Evolutionary conservation across 2,329 filamentous ascomycete genomes (phyloP).

Genomic region (Tolypocladium inflatum): DNA sequence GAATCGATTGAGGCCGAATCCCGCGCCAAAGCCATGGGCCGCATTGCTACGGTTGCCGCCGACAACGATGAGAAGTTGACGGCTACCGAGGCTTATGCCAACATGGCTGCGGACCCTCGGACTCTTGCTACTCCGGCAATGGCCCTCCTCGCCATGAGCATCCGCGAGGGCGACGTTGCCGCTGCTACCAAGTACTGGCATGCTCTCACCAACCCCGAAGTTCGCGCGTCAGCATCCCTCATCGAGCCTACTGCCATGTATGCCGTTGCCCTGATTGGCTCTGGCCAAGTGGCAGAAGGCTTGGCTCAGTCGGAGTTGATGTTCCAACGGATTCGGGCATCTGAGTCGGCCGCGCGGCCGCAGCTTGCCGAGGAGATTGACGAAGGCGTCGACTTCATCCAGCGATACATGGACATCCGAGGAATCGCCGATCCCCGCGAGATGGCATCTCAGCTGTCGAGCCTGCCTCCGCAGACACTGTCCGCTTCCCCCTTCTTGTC

Average conservation of each 20-base stretch:
- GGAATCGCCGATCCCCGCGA: constrained; percentile 46
- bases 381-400: constrained; percentile 66
- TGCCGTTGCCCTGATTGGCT: constrained; percentile 75
- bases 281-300: constrained; percentile 75
- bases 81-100: constrained; percentile 57
- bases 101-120: constrained; percentile 41
- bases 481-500: constrained; percentile 41
- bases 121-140: constrained; percentile 53
- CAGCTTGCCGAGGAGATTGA: constrained; percentile 73
- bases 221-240: constrained; percentile 52
- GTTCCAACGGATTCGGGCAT: constrained; percentile 72
- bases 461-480: constrained; percentile 32
- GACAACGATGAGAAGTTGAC: constrained; percentile 64
- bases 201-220: constrained; percentile 54
- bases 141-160: constrained; percentile 77
- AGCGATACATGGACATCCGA: constrained; percentile 47
- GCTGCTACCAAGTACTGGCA: constrained; percentile 75
- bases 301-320: constrained; percentile 71
- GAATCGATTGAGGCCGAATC: constrained; percentile 50
- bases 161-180: constrained; percentile 71
- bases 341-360: constrained; percentile 36
- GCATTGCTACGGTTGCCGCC: constrained; percentile 68
- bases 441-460: constrained; percentile 35
- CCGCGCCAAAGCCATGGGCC: constrained; percentile 55
- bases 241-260: constrained; percentile 91